Conservation (phyloP, 371 early-diverging fungal genomes). For the Dichotomocladium elegans region DNA sequence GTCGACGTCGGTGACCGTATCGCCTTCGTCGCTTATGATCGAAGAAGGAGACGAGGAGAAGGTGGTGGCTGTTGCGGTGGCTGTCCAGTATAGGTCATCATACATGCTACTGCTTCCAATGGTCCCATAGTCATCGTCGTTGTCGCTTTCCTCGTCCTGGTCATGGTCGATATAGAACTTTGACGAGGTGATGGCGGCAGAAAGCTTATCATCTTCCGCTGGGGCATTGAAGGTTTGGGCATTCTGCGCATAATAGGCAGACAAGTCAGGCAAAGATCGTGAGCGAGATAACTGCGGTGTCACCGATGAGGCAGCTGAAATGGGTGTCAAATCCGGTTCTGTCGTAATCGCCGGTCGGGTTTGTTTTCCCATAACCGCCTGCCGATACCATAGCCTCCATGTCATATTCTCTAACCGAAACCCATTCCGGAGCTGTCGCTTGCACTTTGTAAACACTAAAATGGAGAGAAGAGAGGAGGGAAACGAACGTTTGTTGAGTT, state of each 20-base stretch:
- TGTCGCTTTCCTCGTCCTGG: too few relatives aligned
- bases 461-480: neutral
- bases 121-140: neutral
- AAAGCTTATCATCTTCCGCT: neutral
- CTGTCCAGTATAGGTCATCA: neutral
- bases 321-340: neutral
- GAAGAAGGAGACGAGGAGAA: slow-evolving; percentile 9
- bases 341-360: neutral
- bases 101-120: neutral
- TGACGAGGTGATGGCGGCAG: neutral
- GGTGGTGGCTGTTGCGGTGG: neutral
- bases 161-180: slow-evolving; percentile 11
- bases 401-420: slow-evolving; percentile 47
- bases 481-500: neutral
- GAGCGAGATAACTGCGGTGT: slow-evolving; percentile 2
- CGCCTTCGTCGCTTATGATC: neutral
- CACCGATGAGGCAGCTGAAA: neutral
- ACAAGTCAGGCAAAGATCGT: slow-evolving; percentile 6
- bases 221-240: neutral
- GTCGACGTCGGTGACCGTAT: neutral
- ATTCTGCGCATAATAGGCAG: neutral
- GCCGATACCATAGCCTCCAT: slow-evolving; percentile 41
- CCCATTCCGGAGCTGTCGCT: slow-evolving; percentile 41
- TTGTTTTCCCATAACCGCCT: slow-evolving; percentile 16
- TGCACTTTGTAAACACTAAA: slow-evolving; percentile 44